A percentile compares a stretch with the other conserved stretches of the same genome.
Conservation (phyloP, 441 rosid genomes). For the Monsonia emarginata region DNA sequence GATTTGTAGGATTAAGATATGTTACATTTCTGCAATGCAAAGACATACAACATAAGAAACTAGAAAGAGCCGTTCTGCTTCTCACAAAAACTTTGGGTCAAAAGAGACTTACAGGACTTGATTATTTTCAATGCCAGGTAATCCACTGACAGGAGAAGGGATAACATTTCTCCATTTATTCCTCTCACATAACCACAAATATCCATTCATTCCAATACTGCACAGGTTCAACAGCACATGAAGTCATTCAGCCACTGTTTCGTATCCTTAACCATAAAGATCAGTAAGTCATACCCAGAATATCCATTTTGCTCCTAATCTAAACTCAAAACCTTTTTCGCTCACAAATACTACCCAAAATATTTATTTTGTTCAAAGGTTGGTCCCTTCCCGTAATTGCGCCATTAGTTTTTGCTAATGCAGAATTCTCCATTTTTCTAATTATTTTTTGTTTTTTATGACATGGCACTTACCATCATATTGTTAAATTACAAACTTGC, state of each 20-base stretch:
- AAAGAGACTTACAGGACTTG: constrained; percentile 52
- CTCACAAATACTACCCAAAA: too few species aligned
- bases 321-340: too few species aligned
- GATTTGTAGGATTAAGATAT: constrained; percentile 44
- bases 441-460: too few species aligned
- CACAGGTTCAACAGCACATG: constrained; percentile 17
- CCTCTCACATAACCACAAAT: constrained; percentile 54
- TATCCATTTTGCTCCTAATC: too few species aligned
- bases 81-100: constrained; percentile 13
- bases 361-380: too few species aligned
- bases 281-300: too few species aligned
- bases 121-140: constrained; percentile 52
- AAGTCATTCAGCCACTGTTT: constrained; percentile 16
- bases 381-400: too few species aligned
- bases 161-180: constrained; percentile 33
- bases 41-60: constrained; percentile 11
- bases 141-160: constrained; percentile 58
- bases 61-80: constrained; percentile 9
- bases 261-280: background rate
- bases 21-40: constrained; percentile 54
- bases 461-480: too few species aligned
- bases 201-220: constrained; percentile 93
- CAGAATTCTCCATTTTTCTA: too few species aligned
- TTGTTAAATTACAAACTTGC: too few species aligned
- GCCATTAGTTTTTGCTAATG: too few species aligned